Evolutionary conservation across 257 asterid genomes (phyloP), one percentile per base, ranked within the genome.

Genomic region (Przewalskia tangutica): DNA sequence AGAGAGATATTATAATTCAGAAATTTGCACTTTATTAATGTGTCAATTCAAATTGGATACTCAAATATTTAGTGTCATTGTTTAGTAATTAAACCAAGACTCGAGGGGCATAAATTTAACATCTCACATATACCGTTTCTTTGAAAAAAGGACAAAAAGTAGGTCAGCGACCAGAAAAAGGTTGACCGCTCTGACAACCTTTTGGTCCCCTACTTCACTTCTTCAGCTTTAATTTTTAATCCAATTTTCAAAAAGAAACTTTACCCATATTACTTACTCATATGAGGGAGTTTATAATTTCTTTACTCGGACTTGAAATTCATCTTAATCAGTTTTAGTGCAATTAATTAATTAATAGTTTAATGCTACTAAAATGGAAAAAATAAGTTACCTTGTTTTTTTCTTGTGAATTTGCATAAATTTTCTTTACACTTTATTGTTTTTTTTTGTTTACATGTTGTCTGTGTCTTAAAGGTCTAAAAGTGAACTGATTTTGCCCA

Each of bases 141-240:
- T 58, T 82, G 68, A 81, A 55, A 68, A 89, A 87, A 78, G 84
- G 92, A 89, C 93, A 84, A 82, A 86, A 85, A 77, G 88, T 85
- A 84, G 90, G 92, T 91, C 95, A 90, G 92, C 90, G 86, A 83
- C 85, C 81, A 80, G 60, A 83, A 91, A 86, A 89, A 81, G 81
- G 88, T 90, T 89, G 93, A 93, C 94, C 83, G 77, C 82, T 84
- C 84, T 48, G 58, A 79, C 84, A 70, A 81, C 85, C 54, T 83
- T 81, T 84, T 82, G 89, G 90, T 87, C 89, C 87, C 90, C 91
- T 88, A 54, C 77, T 89, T 73, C 86, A 71, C 42, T 70, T 79
- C 85, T 87, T 86, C 81, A 53, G 62, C 87, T 86, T 86, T 83
- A 84, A 79, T 84, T 83, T 79, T 56, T 77, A 79, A 64, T 87